phyloP scores from a whole-genome alignment of 2,329 filamentous ascomycete species.

The Colletotrichum kahawae region DNA sequence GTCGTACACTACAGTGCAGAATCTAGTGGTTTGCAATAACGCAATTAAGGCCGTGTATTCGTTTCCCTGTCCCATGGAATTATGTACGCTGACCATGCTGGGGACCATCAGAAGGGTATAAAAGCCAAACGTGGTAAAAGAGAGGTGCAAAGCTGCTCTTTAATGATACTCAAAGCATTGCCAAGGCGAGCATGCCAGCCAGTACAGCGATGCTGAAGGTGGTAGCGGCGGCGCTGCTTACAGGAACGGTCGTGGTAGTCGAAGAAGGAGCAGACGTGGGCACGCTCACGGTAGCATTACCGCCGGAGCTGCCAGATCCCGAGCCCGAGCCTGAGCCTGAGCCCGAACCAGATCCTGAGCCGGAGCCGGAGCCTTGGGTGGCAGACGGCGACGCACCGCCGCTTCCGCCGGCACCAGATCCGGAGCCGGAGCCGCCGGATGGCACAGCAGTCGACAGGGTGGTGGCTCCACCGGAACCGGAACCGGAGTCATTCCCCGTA shows the following conservation, averaged over 20 bases:
- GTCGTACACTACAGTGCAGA: neutral
- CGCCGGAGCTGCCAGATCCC: constrained; percentile 24
- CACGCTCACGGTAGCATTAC: constrained; percentile 18
- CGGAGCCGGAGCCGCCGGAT: neutral
- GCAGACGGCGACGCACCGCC: constrained; percentile 26
- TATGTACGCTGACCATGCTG: neutral
- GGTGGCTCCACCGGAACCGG: constrained; percentile 1
- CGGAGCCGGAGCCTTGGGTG: constrained; percentile 1
- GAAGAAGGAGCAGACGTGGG: neutral
- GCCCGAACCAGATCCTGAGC: constrained; percentile 5
- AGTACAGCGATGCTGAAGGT: constrained; percentile 14
- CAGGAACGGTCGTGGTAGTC: neutral
- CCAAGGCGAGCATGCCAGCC: constrained; percentile 13
- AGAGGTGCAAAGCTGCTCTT: neutral
- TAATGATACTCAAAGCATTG: constrained; percentile 9
- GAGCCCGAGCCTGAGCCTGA: constrained; percentile 30
- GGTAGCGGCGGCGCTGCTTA: neutral
- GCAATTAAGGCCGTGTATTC: neutral
- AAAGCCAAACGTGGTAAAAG: neutral
- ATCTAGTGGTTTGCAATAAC: neutral
- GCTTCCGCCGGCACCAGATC: constrained; percentile 13
- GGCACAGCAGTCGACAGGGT: constrained; percentile 25
- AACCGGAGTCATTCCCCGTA: neutral
- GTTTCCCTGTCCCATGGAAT: neutral
- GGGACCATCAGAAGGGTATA: neutral